A percentile compares a stretch with the other conserved stretches of the same genome.
These are phyloP conservation scores for Fragaria iinumae DNA, from an alignment of 306 rosid genomes.

Conservation along the genomic window DNA sequence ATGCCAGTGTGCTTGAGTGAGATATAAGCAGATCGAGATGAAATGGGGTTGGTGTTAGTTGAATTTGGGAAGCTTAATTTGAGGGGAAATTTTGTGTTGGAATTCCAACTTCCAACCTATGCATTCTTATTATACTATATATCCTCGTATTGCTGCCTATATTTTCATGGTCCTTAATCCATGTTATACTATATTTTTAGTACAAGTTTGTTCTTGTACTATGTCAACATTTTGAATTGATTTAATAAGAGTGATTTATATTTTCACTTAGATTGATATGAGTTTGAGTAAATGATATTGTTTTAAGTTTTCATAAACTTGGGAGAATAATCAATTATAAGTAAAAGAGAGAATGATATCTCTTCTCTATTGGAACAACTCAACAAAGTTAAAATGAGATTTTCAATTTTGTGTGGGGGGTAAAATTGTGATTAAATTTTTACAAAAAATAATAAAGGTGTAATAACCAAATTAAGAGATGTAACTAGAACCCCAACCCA, in stretches of 20 bases:
- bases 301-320: too few species aligned
- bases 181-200: not conserved
- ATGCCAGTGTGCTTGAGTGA: slow-evolving; percentile 8
- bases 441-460: too few species aligned
- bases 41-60: slow-evolving; percentile 3
- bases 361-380: too few species aligned
- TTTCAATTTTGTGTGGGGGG: too few species aligned
- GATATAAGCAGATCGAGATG: not conserved
- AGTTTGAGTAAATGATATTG: too few species aligned
- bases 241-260: not conserved
- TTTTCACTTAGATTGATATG: not conserved
- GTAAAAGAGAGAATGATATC: too few species aligned
- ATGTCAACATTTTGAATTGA: not conserved
- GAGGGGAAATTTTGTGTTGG: not conserved
- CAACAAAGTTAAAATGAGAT: too few species aligned
- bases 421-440: too few species aligned
- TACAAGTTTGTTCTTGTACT: not conserved
- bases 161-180: not conserved
- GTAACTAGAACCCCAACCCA: too few species aligned
- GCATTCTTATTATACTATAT: not conserved
- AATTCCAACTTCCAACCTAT: slow-evolving; percentile 15
- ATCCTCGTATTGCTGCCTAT: slow-evolving; percentile 17
- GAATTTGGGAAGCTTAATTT: slow-evolving; percentile 2
- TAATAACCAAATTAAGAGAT: too few species aligned
- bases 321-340: too few species aligned